Evolutionary conservation across 2,329 filamentous ascomycete species (phyloP), one percentile per base, ranked within the genome.

Genomic region (Calonectria honghensis): DNA sequence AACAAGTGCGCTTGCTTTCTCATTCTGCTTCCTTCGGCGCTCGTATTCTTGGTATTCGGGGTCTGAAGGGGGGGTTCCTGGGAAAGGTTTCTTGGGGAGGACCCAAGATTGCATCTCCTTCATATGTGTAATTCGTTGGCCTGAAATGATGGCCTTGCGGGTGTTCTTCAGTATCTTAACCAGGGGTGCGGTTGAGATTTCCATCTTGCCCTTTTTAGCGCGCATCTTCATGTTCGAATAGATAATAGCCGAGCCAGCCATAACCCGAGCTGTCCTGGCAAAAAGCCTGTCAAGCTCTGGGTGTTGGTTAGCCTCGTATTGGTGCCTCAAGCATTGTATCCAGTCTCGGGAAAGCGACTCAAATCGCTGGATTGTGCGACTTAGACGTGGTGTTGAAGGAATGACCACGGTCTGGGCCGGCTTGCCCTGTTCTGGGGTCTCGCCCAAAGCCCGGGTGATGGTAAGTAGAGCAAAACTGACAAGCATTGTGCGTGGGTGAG

Each of bases 141-240:
- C 52, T 2, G 70, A 57, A 29, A 71, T 41, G 65, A 78, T 75
- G 50, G 75, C 73, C 32, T 73, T 78, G 50, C 73, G 71, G n/a
- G 70, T 68, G 32, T 52, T 54, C 48, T 63, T 75, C 37, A 78
- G 31, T 61, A 71, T 76, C 29, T 70, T 69, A 63, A 76, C 24
- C 24, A 79, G 27, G 7, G 65, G 59, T 2, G 18, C 67, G 32
- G 65, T 76, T 45, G 68, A 50, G 3, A 77, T 51, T n/a, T 57
- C 51, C 52, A 76, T 39, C n/a, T 50, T 50, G 27, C 51, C 63
- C 39, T 68, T 32, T 27, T 51, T 68, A 13, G 68, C 32, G 48
- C 54, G 69, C 75, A 76, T 77, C 52, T 77, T 76, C 59, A 77
- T 74, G 45, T 77, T 73, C 32, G 73, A 74, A 41, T 76, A 70